Base-by-base conservation (phyloP, 257 asterid species). In the Paraleonurus japonicus region DNA sequence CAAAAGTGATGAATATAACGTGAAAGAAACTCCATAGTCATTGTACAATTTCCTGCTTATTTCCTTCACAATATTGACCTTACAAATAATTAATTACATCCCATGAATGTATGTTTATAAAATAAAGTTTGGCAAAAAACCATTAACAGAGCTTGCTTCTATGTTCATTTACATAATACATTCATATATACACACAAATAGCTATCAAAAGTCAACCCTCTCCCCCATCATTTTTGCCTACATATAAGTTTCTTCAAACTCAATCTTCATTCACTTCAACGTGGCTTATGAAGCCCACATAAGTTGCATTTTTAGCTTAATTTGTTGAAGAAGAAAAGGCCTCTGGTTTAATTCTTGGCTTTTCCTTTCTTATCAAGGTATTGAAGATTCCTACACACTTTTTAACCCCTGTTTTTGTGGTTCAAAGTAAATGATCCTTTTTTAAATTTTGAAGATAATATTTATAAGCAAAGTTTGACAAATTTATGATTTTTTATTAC, bases 251-350 rank as follows among this genome's bases (percentile, higher is more conserved):
- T 57, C 82, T 75, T 74, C 67, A 1, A 37, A 72, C 80, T 62
- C 82, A 81, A 68, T 55, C 70, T 68, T 74, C 67, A 27, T 66
- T 37, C 54, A 69, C 68, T 37, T 45, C 41, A 30, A 66, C 75
- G 75, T 75, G 71, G 54, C 78, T 47, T 53, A 13, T 67, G 20
- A 55, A 53, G 28, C 28, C 24, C 30, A 50, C 78, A 81, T 62
- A 19, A 43, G 58, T 66, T 72, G 80, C 85, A 77, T 83, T 30
- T 4, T 55, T 41, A 57, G 72, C 83, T 75, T 87, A 70, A 76
- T 86, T 88, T 88, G 87, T 91, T 79, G 75, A 75, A 68, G 87
- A 88, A 83, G 95, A 80, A 85, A 90, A 90, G 90, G 82, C 45
- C 43, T 69, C 80, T 2, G 54, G 19, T 39, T 13, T 11, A 39